These are phyloP conservation scores for Rhizophagus clarus DNA, from an alignment of 192 early-diverging fungal genomes.

Conservation along the genomic window DNA sequence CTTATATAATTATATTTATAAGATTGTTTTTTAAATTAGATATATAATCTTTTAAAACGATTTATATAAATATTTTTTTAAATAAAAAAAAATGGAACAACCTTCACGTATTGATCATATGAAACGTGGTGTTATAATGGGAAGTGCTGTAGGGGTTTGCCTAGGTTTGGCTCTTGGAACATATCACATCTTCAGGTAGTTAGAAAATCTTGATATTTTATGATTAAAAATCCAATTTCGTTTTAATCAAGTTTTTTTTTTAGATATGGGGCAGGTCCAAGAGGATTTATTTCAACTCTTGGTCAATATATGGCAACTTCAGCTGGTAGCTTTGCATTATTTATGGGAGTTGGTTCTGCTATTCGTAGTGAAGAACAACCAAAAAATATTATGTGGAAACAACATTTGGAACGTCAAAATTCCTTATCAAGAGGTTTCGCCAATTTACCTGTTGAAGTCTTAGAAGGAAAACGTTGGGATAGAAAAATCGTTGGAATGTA, in stretches of 20 bases:
- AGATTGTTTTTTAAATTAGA: too few species aligned
- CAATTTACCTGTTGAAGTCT: slow-evolving; percentile 26
- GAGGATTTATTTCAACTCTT: slow-evolving; percentile 71
- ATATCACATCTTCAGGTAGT: slow-evolving; percentile 52
- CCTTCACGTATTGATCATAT: slow-evolving; percentile 53
- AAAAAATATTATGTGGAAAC: slow-evolving; percentile 13
- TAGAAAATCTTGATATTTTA: background rate
- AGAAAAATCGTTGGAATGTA: background rate
- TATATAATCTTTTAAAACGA: too few species aligned
- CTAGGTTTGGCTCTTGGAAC: slow-evolving; percentile 63
- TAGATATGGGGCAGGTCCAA: slow-evolving; percentile 71
- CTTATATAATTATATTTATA: too few species aligned
- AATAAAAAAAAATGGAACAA: slow-evolving; percentile 36
- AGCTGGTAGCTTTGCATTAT: slow-evolving; percentile 81
- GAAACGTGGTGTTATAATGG: slow-evolving; percentile 69
- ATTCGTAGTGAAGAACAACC: slow-evolving; percentile 52
- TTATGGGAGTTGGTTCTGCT: slow-evolving; percentile 67
- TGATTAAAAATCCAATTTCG: background rate
- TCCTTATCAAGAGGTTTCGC: slow-evolving; percentile 4
- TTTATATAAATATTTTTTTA: background rate
- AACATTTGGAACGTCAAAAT: slow-evolving; percentile 16
- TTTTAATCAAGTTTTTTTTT: background rate
- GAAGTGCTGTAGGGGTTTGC: slow-evolving; percentile 64
- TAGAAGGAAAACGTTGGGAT: slow-evolving; percentile 25
- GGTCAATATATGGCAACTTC: slow-evolving; percentile 75